Evolutionary conservation across 495 filamentous ascomycete genomes (phyloP).

Genomic region (Trichoderma reesei): DNA sequence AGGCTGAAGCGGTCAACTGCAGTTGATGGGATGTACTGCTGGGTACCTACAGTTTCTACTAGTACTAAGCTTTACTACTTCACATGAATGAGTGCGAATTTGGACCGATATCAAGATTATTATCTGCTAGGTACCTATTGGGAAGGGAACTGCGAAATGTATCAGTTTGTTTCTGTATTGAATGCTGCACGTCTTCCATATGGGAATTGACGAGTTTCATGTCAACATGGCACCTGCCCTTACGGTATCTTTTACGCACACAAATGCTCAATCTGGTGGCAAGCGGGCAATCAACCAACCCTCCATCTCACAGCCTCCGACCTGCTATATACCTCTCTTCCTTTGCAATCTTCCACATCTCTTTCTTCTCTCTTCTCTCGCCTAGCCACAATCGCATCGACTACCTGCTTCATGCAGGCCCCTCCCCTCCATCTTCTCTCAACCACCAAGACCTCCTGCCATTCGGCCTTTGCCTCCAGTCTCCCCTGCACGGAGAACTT

Average conservation of each 20-base stretch:
- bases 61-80: not conserved
- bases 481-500: conserved; percentile 1
- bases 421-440: not conserved
- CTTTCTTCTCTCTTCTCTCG: not conserved
- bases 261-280: not conserved
- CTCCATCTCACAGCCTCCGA: not conserved
- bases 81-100: no score
- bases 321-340: not conserved
- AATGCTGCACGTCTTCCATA: no score
- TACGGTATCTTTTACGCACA: not conserved
- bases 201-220: no score
- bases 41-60: not conserved
- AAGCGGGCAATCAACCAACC: not conserved
- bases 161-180: no score
- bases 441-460: not conserved
- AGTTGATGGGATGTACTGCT: not conserved
- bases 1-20: conserved; percentile 1
- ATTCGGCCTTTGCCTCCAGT: not conserved
- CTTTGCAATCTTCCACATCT: not conserved
- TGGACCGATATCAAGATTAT: no score
- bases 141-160: no score
- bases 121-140: no score
- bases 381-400: not conserved
- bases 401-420: not conserved
- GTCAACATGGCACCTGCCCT: not conserved